Evolutionary conservation across 176 grass and related monocot species (phyloP), one percentile per base, ranked within the genome.

Genomic region (Musa schizocarpa): DNA sequence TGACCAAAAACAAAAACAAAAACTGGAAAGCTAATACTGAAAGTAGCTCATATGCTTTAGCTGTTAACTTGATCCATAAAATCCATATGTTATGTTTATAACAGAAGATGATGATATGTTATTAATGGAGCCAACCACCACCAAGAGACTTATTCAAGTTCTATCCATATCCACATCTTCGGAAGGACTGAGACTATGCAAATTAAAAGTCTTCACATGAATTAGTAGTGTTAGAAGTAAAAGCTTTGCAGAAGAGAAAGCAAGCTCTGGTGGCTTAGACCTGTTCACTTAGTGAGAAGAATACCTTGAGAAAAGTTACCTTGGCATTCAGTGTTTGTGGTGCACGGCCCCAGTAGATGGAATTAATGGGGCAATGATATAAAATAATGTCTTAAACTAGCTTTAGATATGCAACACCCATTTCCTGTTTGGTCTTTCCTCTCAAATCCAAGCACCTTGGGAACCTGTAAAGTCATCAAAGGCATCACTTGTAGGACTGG

Each of bases 371-470:
- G 34, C 34, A 5, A 6, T 5, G 34, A 43, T 6, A 43, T 43
- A 43, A 43, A 43, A 43, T 43, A 43, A 6, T 43, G 34, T 43
- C 4, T 43, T 14, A 65, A 26, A 24, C 23, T 23, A 65, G n/a
- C 63, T 65, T 65, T 65, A 65, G 21, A 26, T 65, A 65, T 26
- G 63, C 63, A 65, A 65, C 63, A 27, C 23, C 10, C 63, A 65
- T 65, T 65, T 29, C 63, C 63, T 29, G 4, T 65, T 9, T 65
- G 9, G 20, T 26, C 21, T 26, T 26, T 43, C 34, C 34, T 43
- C 34, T 6, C 34, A 3, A 27, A 65, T 27, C 11, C 63, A 65
- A 65, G 63, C 63, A 65, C 23, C 63, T 29, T 65, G 11, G 26
- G 19, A 10, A 26, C 63, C 63, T 65, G 9, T 13, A 65, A 27